These are phyloP conservation scores for Aureobasidium lini DNA, from an alignment of 2,329 filamentous ascomycete genomes.

Conservation along the genomic window DNA sequence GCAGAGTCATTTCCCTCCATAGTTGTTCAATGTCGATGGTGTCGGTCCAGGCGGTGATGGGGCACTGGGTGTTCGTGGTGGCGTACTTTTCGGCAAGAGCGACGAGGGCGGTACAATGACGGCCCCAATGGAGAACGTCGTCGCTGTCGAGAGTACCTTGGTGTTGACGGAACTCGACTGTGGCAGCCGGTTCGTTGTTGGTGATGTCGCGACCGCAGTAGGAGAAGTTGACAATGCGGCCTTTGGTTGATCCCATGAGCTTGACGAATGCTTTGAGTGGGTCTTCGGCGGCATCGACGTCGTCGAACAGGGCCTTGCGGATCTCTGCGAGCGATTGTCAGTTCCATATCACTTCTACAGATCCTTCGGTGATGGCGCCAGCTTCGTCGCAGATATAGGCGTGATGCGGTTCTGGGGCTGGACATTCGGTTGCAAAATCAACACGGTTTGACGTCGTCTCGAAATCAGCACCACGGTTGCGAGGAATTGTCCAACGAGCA, in stretches of 20 bases:
- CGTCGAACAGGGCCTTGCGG: constrained; percentile 12
- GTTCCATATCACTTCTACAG: background rate
- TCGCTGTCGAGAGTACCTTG: constrained; percentile 12
- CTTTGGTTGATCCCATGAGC: constrained; percentile 10
- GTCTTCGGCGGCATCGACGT: constrained; percentile 5
- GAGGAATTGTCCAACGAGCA: constrained; percentile 16
- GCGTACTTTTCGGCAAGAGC: constrained; percentile 15
- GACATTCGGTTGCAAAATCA: constrained; percentile 11
- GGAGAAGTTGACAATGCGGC: constrained; percentile 16
- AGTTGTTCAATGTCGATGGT: constrained; percentile 17
- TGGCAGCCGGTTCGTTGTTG: constrained; percentile 9
- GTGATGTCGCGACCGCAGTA: constrained; percentile 12
- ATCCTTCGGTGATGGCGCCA: background rate
- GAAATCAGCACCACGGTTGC: constrained; percentile 10
- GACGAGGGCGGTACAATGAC: constrained; percentile 17
- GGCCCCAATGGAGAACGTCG: constrained; percentile 15
- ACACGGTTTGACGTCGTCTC: constrained; percentile 15
- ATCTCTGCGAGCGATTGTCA: constrained; percentile 13
- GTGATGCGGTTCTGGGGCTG: background rate
- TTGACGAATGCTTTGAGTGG: background rate
- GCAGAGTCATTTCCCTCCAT: constrained; percentile 18
- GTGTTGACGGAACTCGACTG: constrained; percentile 19
- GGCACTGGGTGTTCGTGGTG: constrained; percentile 1
- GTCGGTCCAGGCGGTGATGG: constrained; percentile 16
- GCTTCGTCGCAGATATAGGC: constrained; percentile 10